A percentile compares a stretch with the other conserved stretches of the same genome.
Evolutionary conservation across 2,329 filamentous ascomycete genomes (phyloP).

Genomic region (Stagonosporopsis tanaceti): DNA sequence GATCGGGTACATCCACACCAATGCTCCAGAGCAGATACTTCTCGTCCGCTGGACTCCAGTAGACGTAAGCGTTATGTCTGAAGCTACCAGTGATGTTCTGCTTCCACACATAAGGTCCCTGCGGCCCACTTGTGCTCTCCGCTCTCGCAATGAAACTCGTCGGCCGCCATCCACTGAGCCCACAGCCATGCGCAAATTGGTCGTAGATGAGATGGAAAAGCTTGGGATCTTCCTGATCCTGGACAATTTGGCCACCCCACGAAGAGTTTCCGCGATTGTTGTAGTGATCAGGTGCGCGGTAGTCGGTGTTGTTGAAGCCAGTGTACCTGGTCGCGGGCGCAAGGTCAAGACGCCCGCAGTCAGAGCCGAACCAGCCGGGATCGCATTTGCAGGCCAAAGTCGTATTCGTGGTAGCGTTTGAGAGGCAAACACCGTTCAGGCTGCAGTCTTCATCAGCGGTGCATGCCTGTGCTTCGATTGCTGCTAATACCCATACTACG

Average conservation of each 20-base stretch:
- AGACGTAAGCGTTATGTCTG: conserved; percentile 56
- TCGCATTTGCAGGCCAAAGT: conserved; percentile 42
- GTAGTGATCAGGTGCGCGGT: conserved; percentile 22
- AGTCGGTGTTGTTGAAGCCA: conserved; percentile 58
- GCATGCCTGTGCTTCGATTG: conserved; percentile 22
- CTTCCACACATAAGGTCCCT: conserved; percentile 55
- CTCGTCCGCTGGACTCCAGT: conserved; percentile 56
- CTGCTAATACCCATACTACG: background rate
- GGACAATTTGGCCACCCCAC: conserved; percentile 59
- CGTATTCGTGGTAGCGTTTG: background rate
- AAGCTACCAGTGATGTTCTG: conserved; percentile 55
- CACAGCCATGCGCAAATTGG: conserved; percentile 58
- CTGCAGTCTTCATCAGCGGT: conserved; percentile 50
- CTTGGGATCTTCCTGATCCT: conserved; percentile 49
- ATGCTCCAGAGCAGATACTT: conserved; percentile 58
- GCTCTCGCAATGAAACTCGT: conserved; percentile 57
- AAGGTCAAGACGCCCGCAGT: conserved; percentile 58
- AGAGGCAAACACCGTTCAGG: conserved; percentile 50
- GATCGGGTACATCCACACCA: conserved; percentile 47
- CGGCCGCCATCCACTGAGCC: conserved; percentile 58
- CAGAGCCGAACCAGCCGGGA: conserved; percentile 54
- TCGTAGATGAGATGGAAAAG: conserved; percentile 58
- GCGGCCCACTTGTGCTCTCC: conserved; percentile 54
- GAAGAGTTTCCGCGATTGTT: conserved; percentile 52
- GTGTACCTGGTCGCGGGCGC: conserved; percentile 51